Evolutionary conservation across 176 grass and related monocot genomes (phyloP).

Genomic region (Olyra latifolia): DNA sequence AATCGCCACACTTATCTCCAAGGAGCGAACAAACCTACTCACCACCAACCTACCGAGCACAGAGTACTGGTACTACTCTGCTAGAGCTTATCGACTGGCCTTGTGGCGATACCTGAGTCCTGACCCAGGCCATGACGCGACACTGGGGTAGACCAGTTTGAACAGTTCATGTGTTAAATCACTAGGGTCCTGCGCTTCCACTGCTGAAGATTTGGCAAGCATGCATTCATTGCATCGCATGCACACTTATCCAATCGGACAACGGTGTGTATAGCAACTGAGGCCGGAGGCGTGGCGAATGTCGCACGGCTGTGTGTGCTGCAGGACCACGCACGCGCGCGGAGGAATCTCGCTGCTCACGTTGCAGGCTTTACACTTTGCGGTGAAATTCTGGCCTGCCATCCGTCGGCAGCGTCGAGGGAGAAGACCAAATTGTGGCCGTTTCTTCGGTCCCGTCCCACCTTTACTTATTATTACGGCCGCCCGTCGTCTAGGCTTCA

Average conservation of each 20-base stretch:
- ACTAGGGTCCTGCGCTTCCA: no score
- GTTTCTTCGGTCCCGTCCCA: neutral
- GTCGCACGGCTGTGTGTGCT: neutral
- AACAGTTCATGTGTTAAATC: conserved; percentile 12
- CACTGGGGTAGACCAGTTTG: neutral
- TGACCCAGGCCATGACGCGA: neutral
- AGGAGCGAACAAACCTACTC: neutral
- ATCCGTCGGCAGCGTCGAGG: neutral
- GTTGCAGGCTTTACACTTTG: neutral
- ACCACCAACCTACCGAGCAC: neutral
- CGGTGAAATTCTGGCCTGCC: neutral
- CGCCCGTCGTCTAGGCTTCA: neutral
- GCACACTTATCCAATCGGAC: neutral
- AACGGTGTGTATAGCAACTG: neutral
- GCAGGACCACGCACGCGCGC: neutral
- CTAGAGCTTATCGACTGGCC: neutral
- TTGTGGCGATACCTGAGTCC: conserved; percentile 18
- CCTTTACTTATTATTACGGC: neutral
- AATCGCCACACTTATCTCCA: conserved; percentile 10
- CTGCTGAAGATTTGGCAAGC: no score
- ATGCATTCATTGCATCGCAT: neutral
- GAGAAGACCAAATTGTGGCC: neutral
- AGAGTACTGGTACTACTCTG: neutral
- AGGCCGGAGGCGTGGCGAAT: neutral
- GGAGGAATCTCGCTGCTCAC: conserved; percentile 10